A percentile compares a stretch with the other conserved stretches of the same genome.
phyloP scores from a whole-genome alignment of 140 eudicot genomes.

The Ambrosia hybrid region DNA sequence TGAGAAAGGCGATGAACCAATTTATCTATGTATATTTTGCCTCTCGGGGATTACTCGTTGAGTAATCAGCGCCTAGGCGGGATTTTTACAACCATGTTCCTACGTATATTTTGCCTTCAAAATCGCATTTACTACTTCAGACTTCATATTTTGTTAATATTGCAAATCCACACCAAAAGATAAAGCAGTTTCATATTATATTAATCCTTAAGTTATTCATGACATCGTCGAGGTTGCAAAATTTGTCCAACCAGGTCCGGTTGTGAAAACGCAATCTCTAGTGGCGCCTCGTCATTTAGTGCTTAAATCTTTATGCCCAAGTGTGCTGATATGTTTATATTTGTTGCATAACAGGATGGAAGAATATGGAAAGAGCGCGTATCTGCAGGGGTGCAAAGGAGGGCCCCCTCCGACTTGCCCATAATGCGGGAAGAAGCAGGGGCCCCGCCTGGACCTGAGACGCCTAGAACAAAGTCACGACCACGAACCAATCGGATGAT shows the following conservation, averaged over 20 bases:
- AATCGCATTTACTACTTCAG: neutral
- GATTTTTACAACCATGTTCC: too few relatives aligned
- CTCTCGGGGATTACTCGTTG: too few relatives aligned
- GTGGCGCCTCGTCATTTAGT: neutral
- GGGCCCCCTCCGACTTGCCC: constrained; percentile 40
- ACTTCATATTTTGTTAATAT: neutral
- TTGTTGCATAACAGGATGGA: constrained; percentile 55
- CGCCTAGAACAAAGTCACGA: constrained; percentile 41
- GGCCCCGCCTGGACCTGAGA: constrained; percentile 34
- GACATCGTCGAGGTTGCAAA: neutral
- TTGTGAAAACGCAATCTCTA: neutral
- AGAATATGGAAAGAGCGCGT: constrained; percentile 95
- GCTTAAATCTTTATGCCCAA: neutral
- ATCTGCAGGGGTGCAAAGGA: constrained; percentile 53
- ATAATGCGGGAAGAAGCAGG: constrained; percentile 46
- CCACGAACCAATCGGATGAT: constrained; percentile 52
- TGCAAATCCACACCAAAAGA: neutral
- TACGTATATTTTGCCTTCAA: neutral
- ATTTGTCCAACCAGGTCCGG: neutral
- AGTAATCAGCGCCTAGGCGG: too few relatives aligned
- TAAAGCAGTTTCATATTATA: neutral
- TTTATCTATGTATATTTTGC: too few relatives aligned
- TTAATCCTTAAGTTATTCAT: neutral
- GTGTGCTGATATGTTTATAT: neutral
- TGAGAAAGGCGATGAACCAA: too few relatives aligned